A percentile compares a stretch with the other conserved stretches of the same genome.
These are phyloP conservation scores for Cucumis melo DNA, from an alignment of 306 rosid species.

Conservation along the genomic window DNA sequence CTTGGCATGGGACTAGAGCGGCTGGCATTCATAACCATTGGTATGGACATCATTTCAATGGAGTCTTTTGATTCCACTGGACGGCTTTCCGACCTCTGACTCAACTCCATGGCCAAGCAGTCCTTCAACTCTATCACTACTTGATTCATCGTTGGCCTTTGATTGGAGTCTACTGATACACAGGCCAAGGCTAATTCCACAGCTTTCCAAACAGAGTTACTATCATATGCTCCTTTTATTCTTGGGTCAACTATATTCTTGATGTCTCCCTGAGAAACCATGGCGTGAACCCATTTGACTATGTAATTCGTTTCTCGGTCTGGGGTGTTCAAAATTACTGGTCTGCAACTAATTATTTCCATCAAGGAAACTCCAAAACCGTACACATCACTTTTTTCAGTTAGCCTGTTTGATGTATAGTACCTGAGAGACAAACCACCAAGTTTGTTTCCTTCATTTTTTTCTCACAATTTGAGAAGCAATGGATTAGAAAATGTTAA, in stretches of 20 bases:
- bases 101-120: neutral
- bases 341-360: constrained; percentile 8
- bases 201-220: constrained; percentile 18
- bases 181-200: constrained; percentile 18
- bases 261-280: constrained; percentile 4
- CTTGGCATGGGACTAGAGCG: too few relatives aligned
- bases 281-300: constrained; percentile 4
- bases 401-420: constrained; percentile 6
- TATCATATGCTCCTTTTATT: constrained; percentile 5
- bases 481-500: neutral
- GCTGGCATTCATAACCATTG: neutral
- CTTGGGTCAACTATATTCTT: constrained; percentile 3
- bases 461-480: neutral
- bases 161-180: neutral
- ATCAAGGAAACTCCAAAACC: constrained; percentile 17
- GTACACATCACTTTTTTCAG: constrained; percentile 20
- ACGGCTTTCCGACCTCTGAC: neutral
- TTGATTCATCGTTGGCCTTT: constrained; percentile 16
- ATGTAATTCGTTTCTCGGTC: neutral
- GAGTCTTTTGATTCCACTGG: neutral
- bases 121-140: constrained; percentile 1
- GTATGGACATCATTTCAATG: neutral
- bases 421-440: constrained; percentile 8
- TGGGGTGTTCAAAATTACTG: neutral
- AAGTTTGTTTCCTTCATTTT: neutral